A percentile compares a stretch with the other conserved stretches of the same genome.
phyloP scores from a whole-genome alignment of 345 rosid genomes.

The Microcos paniculata region DNA sequence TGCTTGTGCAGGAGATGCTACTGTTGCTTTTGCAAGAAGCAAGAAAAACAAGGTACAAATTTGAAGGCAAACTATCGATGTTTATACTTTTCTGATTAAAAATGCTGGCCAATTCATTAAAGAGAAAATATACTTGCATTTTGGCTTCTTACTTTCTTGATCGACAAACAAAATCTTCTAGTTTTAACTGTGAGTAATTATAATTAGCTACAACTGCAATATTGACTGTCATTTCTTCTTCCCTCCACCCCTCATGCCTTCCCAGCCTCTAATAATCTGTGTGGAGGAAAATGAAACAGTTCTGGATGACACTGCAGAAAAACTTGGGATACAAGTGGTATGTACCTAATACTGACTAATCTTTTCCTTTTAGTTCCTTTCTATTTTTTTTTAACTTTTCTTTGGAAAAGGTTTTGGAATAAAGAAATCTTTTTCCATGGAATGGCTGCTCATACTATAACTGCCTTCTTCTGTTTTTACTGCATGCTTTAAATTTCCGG shows the following conservation, averaged over 20 bases:
- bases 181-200: not conserved
- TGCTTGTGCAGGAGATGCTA: conserved; percentile 65
- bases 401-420: not conserved
- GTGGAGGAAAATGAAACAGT: conserved; percentile 70
- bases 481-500: not conserved
- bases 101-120: not conserved
- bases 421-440: not conserved
- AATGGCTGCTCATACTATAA: not conserved
- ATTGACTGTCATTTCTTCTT: not conserved
- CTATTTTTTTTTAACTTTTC: not conserved
- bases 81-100: not conserved
- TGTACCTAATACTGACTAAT: conserved; percentile 3
- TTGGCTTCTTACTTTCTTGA: not conserved
- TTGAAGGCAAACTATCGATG: not conserved
- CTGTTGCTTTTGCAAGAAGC: conserved; percentile 55
- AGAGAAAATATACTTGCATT: not conserved
- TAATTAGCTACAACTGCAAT: not conserved
- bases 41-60: conserved; percentile 34
- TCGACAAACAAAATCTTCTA: not conserved
- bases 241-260: conserved; percentile 30
- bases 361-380: not conserved
- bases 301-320: conserved; percentile 52
- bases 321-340: conserved; percentile 56
- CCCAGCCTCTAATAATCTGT: conserved; percentile 36
- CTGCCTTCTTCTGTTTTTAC: not conserved